Percentiles rank a stretch among this genome's conserved stretches.
Evolutionary conservation across 2,329 filamentous ascomycete species (phyloP).

Genomic region (Alternaria sp.): DNA sequence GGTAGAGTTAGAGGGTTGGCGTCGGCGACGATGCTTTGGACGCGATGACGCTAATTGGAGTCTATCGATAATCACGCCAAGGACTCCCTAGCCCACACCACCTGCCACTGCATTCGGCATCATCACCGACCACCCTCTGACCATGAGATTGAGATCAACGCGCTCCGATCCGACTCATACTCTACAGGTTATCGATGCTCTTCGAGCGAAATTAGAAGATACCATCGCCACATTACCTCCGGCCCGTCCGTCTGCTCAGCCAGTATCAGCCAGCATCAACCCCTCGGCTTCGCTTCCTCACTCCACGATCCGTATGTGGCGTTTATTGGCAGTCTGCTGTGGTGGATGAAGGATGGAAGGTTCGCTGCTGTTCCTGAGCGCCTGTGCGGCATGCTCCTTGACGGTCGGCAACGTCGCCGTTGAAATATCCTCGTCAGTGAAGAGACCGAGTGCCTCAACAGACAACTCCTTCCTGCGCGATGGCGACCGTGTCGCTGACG

Average conservation of each 20-base stretch:
- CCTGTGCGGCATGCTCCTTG: constrained; percentile 17
- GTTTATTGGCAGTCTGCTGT: neutral
- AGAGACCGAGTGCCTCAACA: neutral
- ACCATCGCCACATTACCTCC: neutral
- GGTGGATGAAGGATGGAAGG: constrained; percentile 10
- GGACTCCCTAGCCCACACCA: neutral
- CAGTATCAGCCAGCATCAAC: neutral
- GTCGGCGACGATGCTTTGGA: neutral
- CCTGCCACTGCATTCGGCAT: neutral
- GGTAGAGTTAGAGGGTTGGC: neutral
- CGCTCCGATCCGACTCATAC: neutral
- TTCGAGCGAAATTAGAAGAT: neutral
- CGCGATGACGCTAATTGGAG: neutral
- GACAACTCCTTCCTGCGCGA: neutral
- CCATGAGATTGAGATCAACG: neutral
- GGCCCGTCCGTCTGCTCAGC: neutral
- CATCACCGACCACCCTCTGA: neutral
- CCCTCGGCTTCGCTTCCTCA: neutral
- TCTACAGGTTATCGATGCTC: neutral
- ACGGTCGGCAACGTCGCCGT: constrained; percentile 1
- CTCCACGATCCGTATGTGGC: constrained; percentile 27
- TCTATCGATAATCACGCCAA: neutral
- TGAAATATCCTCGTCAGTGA: constrained; percentile 1
- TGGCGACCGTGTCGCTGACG: neutral
- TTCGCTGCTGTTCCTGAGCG: constrained; percentile 12